Base-by-base conservation (phyloP, 306 rosid genomes). In the Vachellia collinsii region DNA sequence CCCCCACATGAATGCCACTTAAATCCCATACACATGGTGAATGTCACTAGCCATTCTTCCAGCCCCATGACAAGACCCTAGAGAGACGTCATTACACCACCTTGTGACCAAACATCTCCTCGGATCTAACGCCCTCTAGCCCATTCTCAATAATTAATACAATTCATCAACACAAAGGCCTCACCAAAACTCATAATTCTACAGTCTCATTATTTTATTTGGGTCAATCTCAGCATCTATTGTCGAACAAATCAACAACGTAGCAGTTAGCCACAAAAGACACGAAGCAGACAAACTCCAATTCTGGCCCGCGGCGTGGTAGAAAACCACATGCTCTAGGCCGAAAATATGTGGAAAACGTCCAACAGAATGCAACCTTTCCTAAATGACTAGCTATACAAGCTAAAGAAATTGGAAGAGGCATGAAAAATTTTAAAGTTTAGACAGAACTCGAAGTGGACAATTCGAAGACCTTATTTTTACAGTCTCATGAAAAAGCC, bases 51-150 rank as follows among this genome's bases (percentile, higher is more conserved):
- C 19, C 0, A 43, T 29, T 25, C 72, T 79, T 66, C 77, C 79
- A 76, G 62, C 37, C 80, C 73, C 54, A 64, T 65, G 79, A 66
- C 54, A 54, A 65, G 79, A 72, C 77, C 77, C 42, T 61, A 42
- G 50, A 76, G 59, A 29, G 81, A 70, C 75, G 76, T 72, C 87
- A 77, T 86, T 75, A 68, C 69, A 5, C 29, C 64, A 76, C 48
- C 4, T 50, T 86, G 81, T 71, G 70, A 86, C 81, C 89, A 84
- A 74, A 79, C 88, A 65, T 8, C 78, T 82, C 17, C 82, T 86
- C 65, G 87, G 87, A 88, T 86, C 87, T 83, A 83, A 86, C 80
- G 83, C 90, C 70, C 59, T 47, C 77, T 70, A 70, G 51, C 69
- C 54, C 63, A 56, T 56, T 69, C 77, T 59, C 74, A 65, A 70